These are phyloP conservation scores for Trypanosoma lewisi DNA, from an alignment of 208 protist species.

Conservation along the genomic window DNA sequence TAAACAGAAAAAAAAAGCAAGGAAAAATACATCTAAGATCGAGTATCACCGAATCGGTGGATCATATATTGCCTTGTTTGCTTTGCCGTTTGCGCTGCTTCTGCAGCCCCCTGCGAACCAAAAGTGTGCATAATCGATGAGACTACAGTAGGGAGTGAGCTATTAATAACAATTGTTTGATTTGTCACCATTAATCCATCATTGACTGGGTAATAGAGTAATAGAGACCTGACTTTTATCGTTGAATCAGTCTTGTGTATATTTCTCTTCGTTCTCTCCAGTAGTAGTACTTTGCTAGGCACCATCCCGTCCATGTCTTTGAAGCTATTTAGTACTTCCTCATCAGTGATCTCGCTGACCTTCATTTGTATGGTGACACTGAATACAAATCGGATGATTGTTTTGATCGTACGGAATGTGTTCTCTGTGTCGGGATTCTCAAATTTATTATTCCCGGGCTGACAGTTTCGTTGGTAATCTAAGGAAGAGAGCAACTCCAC, in stretches of 20 bases:
- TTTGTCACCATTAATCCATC: constrained; percentile 81
- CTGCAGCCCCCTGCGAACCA: constrained; percentile 66
- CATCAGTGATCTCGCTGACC: constrained; percentile 78
- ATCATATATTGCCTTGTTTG: constrained; percentile 77
- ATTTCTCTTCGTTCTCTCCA: constrained; percentile 89
- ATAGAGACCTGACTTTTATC: constrained; percentile 82
- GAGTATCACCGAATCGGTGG: constrained; percentile 54
- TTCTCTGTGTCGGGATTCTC: constrained; percentile 46
- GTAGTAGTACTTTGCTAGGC: constrained; percentile 70
- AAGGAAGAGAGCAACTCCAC: constrained; percentile 60
- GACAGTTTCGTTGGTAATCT: constrained; percentile 83
- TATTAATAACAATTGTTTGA: constrained; percentile 84
- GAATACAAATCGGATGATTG: constrained; percentile 80
- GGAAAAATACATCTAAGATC: constrained; percentile 28
- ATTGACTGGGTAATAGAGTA: constrained; percentile 87
- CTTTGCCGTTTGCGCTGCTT: constrained; percentile 71
- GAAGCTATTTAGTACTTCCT: constrained; percentile 41
- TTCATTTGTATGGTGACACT: constrained; percentile 87
- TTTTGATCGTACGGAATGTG: constrained; percentile 77
- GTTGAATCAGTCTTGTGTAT: constrained; percentile 76
- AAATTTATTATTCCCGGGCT: constrained; percentile 69
- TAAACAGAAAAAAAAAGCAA: constrained; percentile 17
- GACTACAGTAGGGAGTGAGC: constrained; percentile 69
- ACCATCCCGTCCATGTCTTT: constrained; percentile 67
- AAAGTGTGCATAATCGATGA: constrained; percentile 82